Conservation (phyloP, 2,329 filamentous ascomycete species). For the Fusarium robinianum region DNA sequence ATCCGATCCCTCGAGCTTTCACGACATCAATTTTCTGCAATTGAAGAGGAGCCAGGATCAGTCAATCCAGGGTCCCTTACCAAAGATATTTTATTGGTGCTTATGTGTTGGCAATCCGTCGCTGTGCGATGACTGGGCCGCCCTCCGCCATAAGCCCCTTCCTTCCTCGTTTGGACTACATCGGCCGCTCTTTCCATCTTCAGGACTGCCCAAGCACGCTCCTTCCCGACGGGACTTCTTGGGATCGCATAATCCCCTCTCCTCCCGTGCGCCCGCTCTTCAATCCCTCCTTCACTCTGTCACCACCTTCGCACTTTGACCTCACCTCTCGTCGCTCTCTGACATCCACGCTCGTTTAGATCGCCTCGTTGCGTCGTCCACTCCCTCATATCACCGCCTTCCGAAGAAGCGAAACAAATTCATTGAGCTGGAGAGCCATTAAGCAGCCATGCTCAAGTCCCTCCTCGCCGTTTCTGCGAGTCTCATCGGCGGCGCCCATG, state of each 20-base stretch:
- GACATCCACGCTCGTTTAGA: conserved; percentile 34
- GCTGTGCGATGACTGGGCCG: no score
- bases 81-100: no score
- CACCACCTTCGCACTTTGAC: neutral
- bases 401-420: conserved; percentile 11
- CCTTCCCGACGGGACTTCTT: conserved; percentile 17
- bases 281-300: neutral
- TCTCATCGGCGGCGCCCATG: conserved; percentile 53
- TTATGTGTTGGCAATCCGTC: conserved; percentile 15
- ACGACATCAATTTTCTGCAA: neutral
- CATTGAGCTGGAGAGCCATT: conserved; percentile 34
- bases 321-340: conserved; percentile 12
- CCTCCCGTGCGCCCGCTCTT: neutral
- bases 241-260: no score
- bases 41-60: neutral
- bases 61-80: neutral
- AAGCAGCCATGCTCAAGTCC: conserved; percentile 42
- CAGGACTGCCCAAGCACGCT: neutral
- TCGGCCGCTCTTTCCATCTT: conserved; percentile 7
- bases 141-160: conserved; percentile 7
- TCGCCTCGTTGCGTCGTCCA: conserved; percentile 43
- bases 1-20: no score
- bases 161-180: conserved; percentile 18
- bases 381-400: conserved; percentile 34
- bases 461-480: conserved; percentile 40